Base-by-base conservation (phyloP, 73 alveolate genomes). In the Uronychia setigera region DNA sequence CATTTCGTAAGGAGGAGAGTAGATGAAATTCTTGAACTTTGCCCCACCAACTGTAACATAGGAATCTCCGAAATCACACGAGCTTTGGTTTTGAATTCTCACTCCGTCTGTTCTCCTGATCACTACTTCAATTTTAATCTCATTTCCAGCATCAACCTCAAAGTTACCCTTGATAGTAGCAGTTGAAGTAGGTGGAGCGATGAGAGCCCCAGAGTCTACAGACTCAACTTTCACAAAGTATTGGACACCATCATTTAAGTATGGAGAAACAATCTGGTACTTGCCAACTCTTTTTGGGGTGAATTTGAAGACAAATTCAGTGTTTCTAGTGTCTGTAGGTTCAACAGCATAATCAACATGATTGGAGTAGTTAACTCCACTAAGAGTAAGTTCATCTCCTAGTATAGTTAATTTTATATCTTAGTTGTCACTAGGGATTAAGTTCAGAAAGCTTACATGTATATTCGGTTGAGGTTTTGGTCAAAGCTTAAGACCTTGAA, bases 51-150 rank as follows among this genome's bases (percentile, higher is more conserved):
- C 29, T 1, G 32, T 25, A 27, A 26, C 28, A 76, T 76, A 76
- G 59, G 58, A 26, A 9, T 76, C 81, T 29, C 32, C 1, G 27
- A 76, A 76, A 30, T 76, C 81, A 30, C 81, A 76, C 14, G 29
- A 67, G 28, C 58, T 76, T 1, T 28, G 28, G 30, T 26, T 31
- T 5, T 76, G 28, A 13, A 76, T 76, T 1, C 29, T 9, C 59
- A 76, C 32, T 26, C 81, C 81, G n/a, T 26, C 27, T 5, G 46
- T 32, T 5, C 5, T 28, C 9, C 28, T 5, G 59, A 76, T 31
- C 1, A 13, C 29, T 30, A 76, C 81, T 76, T 31, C 32, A 9
- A 30, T 29, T 58, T 31, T 76, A 5, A 76, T 76, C 59, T 76
- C 81, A 28, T 76, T 25, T 5, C 81, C 81, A 26, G 32, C 81